These are phyloP conservation scores for Coniochaeta sp. DNA, from an alignment of 2,329 filamentous ascomycete genomes.

Conservation along the genomic window DNA sequence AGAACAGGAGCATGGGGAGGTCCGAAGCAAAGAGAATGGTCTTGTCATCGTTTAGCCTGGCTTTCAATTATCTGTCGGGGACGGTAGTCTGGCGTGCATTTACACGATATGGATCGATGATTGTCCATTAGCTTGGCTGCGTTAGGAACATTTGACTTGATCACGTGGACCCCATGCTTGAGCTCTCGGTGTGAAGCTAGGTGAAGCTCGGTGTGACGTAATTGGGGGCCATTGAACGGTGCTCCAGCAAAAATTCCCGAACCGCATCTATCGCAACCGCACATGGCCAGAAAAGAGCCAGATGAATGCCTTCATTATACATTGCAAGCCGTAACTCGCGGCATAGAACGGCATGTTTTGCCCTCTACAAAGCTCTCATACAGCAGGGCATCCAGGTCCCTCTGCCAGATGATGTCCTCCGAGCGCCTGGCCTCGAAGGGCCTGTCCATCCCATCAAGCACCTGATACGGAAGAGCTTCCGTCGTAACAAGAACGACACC, in stretches of 20 bases:
- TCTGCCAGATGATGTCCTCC: constrained; percentile 38
- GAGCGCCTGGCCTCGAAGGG: constrained; percentile 16
- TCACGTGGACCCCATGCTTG: background rate
- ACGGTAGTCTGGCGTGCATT: background rate
- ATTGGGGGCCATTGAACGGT: background rate
- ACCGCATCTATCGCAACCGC: background rate
- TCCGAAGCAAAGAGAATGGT: background rate
- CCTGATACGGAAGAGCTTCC: constrained; percentile 56
- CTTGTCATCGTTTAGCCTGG: background rate
- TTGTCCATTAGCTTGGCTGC: too few relatives aligned
- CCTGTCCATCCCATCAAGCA: constrained; percentile 41
- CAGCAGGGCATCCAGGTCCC: constrained; percentile 46
- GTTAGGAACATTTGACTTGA: too few relatives aligned
- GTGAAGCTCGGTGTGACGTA: background rate
- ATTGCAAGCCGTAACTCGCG: constrained; percentile 42
- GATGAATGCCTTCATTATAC: constrained; percentile 31
- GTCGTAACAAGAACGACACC: constrained; percentile 47
- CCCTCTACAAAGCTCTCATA: constrained; percentile 66
- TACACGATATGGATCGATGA: background rate
- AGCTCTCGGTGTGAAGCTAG: background rate
- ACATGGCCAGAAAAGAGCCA: constrained; percentile 2
- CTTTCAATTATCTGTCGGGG: background rate
- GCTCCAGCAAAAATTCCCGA: background rate
- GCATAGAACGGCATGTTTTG: constrained; percentile 52
- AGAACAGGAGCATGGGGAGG: background rate